phyloP scores from a whole-genome alignment of 176 grass and related monocot genomes.

The Eleusine coracana region DNA sequence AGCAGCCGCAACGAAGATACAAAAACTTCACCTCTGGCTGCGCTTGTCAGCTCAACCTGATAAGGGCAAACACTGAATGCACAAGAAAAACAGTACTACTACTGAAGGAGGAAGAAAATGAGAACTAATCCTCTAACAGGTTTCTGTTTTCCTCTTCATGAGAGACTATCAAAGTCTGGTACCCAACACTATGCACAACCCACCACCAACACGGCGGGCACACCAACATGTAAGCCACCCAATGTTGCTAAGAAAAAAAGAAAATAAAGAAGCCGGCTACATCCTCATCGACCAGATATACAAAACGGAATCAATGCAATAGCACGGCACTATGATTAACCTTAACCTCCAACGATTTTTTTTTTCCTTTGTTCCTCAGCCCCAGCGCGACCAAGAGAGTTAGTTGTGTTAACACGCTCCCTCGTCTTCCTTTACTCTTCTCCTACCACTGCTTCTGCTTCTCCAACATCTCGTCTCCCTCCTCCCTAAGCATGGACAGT shows the following conservation, averaged over 20 bases:
- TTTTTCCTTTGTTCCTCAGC: background rate
- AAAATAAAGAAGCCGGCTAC: background rate
- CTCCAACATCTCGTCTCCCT: background rate
- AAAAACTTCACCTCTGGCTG: background rate
- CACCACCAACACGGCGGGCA: background rate
- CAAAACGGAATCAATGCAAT: conserved; percentile 42
- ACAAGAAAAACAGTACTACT: background rate
- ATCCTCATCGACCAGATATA: conserved; percentile 36
- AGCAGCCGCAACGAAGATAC: no score
- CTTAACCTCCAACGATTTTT: background rate
- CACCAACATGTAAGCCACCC: conserved; percentile 20
- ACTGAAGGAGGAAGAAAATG: background rate
- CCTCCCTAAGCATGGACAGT: background rate
- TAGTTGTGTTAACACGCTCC: background rate
- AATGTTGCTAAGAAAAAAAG: background rate
- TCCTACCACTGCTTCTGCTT: background rate
- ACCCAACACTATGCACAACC: conserved; percentile 40
- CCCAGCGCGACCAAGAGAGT: background rate
- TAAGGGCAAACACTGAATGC: background rate
- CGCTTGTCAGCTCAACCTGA: background rate
- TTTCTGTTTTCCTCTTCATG: conserved; percentile 32
- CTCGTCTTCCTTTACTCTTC: background rate
- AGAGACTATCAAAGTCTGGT: conserved; percentile 4
- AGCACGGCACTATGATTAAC: conserved; percentile 18
- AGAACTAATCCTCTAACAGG: conserved; percentile 2